These are phyloP conservation scores for Phtheirospermum japonicum DNA, from an alignment of 257 asterid species.

Conservation along the genomic window DNA sequence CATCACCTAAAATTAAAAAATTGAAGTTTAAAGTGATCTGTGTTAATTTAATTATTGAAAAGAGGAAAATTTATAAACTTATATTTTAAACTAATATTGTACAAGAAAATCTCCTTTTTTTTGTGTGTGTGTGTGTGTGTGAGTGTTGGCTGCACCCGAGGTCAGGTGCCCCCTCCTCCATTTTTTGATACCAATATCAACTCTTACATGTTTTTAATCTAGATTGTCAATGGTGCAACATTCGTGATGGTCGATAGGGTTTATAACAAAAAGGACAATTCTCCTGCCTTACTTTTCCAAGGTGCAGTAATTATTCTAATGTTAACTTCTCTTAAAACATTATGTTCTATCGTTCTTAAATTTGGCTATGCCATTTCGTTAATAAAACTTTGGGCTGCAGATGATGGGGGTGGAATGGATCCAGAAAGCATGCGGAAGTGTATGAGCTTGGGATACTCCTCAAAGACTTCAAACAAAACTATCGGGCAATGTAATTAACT, in stretches of 20 bases:
- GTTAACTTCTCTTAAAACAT: constrained; percentile 24
- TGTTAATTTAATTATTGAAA: neutral
- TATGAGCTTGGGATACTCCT: constrained; percentile 95
- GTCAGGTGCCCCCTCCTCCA: neutral
- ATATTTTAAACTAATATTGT: neutral
- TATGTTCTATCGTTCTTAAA: constrained; percentile 19
- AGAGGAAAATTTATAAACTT: neutral
- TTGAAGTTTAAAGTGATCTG: neutral
- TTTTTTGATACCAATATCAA: neutral
- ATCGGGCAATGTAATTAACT: constrained; percentile 76
- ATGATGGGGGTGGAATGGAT: constrained; percentile 93
- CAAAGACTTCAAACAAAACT: constrained; percentile 71
- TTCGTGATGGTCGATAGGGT: constrained; percentile 75
- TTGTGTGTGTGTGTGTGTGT: neutral
- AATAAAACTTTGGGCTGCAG: constrained; percentile 38
- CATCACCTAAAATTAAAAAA: neutral
- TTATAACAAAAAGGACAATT: constrained; percentile 64
- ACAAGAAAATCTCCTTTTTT: neutral
- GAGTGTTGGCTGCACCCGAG: neutral
- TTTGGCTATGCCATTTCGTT: constrained; percentile 21
- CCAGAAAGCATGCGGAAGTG: constrained; percentile 82
- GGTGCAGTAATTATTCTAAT: constrained; percentile 42
- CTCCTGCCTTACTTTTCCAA: constrained; percentile 86
- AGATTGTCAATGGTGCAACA: constrained; percentile 78
- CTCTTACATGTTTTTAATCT: constrained; percentile 25